Conservation (phyloP, 257 asterid genomes). For the Thymus quinquecostatus region DNA sequence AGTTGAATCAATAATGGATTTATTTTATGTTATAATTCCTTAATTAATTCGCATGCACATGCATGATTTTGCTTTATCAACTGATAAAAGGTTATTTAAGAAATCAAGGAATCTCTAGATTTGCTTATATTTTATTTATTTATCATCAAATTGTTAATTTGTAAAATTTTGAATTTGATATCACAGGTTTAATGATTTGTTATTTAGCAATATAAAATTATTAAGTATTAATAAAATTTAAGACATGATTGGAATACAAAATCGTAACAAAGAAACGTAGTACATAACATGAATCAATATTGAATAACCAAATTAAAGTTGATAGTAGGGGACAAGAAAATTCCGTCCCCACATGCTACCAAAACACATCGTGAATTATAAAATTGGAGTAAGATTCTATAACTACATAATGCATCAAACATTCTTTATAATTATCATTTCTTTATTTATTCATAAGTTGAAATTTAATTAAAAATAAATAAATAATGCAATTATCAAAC, state of each 20-base stretch:
- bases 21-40: background rate
- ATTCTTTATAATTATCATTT: background rate
- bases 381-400: background rate
- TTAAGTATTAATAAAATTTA: too few relatives aligned
- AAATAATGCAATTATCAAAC: background rate
- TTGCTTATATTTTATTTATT: constrained; percentile 6
- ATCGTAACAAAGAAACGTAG: too few relatives aligned
- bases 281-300: background rate
- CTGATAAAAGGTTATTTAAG: constrained; percentile 14
- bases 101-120: constrained; percentile 5
- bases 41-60: constrained; percentile 32
- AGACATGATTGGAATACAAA: too few relatives aligned
- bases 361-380: constrained; percentile 1
- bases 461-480: too few relatives aligned
- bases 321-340: constrained; percentile 24
- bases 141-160: background rate
- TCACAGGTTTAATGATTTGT: too few relatives aligned
- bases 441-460: background rate
- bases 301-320: background rate
- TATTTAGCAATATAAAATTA: too few relatives aligned
- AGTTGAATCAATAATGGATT: background rate
- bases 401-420: background rate
- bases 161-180: too few relatives aligned
- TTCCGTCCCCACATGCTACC: constrained; percentile 29
- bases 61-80: constrained; percentile 20